A percentile compares a stretch with the other conserved stretches of the same genome.
Evolutionary conservation across 305 asterid genomes (phyloP).

Genomic region (Solanum aculeatissimum): DNA sequence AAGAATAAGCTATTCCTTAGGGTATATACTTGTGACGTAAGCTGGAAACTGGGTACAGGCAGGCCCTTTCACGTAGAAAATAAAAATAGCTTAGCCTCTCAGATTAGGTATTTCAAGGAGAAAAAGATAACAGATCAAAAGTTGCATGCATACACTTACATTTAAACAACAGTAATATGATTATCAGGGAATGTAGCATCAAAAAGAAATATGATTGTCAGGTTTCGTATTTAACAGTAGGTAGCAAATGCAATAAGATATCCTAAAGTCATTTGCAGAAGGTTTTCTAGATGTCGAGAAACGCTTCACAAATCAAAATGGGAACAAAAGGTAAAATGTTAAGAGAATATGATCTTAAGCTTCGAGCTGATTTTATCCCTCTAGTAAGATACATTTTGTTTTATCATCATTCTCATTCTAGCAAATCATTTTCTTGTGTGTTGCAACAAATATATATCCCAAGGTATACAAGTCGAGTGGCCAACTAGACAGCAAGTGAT

Average conservation of each 20-base stretch:
- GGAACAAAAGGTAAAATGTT: not conserved
- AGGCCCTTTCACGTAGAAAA: not conserved
- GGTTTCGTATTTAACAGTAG: not conserved
- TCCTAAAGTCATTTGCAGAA: not conserved
- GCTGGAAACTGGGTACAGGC: not conserved
- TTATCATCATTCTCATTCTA: not conserved
- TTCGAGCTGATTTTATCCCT: not conserved
- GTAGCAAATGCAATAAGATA: not conserved
- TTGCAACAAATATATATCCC: not conserved
- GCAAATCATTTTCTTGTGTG: not conserved
- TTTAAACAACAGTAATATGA: not conserved
- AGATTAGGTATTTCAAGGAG: not conserved
- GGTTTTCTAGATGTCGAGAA: not conserved
- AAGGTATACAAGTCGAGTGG: not conserved
- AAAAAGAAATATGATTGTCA: not conserved
- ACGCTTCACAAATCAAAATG: not conserved
- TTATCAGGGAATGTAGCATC: not conserved
- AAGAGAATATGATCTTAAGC: not conserved
- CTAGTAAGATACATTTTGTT: not conserved
- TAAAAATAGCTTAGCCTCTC: not conserved
- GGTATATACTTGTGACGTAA: not conserved
- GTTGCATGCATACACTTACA: not conserved
- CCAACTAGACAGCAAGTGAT: not conserved
- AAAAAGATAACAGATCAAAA: not conserved
- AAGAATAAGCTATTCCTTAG: not conserved